These are phyloP conservation scores for Rosa lucieae DNA, from an alignment of 306 rosid genomes.

Conservation along the genomic window DNA sequence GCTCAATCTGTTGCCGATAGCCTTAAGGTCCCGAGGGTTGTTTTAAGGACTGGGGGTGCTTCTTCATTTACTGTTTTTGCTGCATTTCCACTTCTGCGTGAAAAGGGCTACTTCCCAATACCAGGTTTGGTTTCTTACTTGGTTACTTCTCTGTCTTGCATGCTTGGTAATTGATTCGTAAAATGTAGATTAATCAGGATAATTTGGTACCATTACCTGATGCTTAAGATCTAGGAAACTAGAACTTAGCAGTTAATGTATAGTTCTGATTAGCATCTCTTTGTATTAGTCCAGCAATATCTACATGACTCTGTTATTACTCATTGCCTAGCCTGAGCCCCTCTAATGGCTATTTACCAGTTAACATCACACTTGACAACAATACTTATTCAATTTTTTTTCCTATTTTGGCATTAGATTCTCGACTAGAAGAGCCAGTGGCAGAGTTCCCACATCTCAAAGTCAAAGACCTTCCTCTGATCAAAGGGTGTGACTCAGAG, in stretches of 20 bases:
- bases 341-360: not conserved
- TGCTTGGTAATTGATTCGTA: not conserved
- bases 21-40: conserved; percentile 40
- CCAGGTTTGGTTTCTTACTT: conserved; percentile 30
- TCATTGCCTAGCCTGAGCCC: not conserved
- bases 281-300: not conserved
- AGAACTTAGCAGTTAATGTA: not conserved
- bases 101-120: conserved; percentile 42
- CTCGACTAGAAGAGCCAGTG: conserved; percentile 40
- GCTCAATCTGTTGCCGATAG: conserved; percentile 34
- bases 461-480: conserved; percentile 53
- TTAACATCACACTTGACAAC: not conserved
- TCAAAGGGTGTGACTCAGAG: conserved; percentile 19
- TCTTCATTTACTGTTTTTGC: conserved; percentile 35
- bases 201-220: not conserved
- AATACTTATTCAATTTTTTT: not conserved
- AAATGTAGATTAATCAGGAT: not conserved
- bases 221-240: not conserved
- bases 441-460: conserved; percentile 46
- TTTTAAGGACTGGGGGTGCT: conserved; percentile 30
- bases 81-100: conserved; percentile 28
- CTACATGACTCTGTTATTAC: not conserved
- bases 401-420: conserved; percentile 15
- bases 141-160: not conserved
- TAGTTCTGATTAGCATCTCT: not conserved